A percentile compares a stretch with the other conserved stretches of the same genome.
Evolutionary conservation across 345 rosid species (phyloP).

Genomic region (Viola odorata): DNA sequence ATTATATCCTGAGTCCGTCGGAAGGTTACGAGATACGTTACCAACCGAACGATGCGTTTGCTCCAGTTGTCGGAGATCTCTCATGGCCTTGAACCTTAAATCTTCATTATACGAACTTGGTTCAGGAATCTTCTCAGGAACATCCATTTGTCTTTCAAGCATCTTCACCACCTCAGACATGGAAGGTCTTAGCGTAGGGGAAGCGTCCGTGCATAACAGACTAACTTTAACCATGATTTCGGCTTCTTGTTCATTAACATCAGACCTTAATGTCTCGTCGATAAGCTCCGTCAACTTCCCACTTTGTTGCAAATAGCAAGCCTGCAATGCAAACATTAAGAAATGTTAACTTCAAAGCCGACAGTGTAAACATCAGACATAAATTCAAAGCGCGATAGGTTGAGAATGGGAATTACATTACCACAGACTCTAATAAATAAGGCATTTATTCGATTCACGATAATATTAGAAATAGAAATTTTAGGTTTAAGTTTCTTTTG

Average conservation of each 20-base stretch:
- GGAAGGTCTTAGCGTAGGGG: slow-evolving; percentile 21
- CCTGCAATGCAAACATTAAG: slow-evolving; percentile 6
- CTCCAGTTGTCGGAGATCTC: slow-evolving; percentile 32
- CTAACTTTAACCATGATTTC: slow-evolving; percentile 21
- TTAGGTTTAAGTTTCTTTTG: too few relatives aligned
- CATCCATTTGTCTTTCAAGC: slow-evolving; percentile 16
- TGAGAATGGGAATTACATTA: not conserved
- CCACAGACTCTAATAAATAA: too few relatives aligned
- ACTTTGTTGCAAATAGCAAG: slow-evolving; percentile 20
- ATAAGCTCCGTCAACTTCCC: slow-evolving; percentile 17
- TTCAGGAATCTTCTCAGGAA: slow-evolving; percentile 13
- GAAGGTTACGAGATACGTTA: too few relatives aligned
- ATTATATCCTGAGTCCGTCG: too few relatives aligned
- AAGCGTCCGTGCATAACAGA: slow-evolving; percentile 24
- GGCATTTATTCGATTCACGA: too few relatives aligned
- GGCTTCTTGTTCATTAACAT: slow-evolving; percentile 14
- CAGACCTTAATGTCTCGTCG: slow-evolving; percentile 12
- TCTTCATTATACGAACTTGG: slow-evolving; percentile 14
- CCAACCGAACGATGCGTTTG: not conserved
- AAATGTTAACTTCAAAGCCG: too few relatives aligned
- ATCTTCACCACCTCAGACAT: slow-evolving; percentile 27
- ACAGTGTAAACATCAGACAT: too few relatives aligned
- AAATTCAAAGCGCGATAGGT: not conserved
- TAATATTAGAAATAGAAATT: too few relatives aligned
- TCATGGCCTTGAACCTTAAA: slow-evolving; percentile 29